Evolutionary conservation across 2,329 filamentous ascomycete genomes (phyloP).

Genomic region (Escovopsis weberi): DNA sequence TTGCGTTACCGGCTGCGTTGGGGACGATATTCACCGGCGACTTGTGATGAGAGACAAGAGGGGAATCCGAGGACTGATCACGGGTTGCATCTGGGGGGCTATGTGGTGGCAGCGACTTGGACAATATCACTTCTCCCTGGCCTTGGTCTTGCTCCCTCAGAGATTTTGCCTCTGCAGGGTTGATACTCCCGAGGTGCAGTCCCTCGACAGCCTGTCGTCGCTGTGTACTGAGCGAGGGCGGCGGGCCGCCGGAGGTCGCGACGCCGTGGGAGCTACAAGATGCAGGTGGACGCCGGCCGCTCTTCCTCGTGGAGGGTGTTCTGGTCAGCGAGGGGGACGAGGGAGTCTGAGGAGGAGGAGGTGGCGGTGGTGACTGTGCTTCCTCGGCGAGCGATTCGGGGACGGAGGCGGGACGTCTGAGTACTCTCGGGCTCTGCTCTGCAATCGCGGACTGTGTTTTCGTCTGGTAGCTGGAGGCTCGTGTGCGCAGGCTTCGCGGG

Average conservation of each 20-base stretch:
- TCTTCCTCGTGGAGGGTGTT: constrained; percentile 16
- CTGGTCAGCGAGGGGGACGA: constrained; percentile 12
- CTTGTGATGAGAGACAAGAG: constrained; percentile 37
- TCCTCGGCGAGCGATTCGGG: constrained; percentile 5
- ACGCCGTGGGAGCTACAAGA: constrained; percentile 22
- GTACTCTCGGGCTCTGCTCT: neutral
- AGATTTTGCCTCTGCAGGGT: constrained; percentile 9
- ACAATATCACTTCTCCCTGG: constrained; percentile 32
- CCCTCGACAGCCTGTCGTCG: constrained; percentile 18
- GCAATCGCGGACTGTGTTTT: constrained; percentile 3
- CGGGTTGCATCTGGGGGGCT: constrained; percentile 35
- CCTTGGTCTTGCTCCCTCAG: constrained; percentile 16
- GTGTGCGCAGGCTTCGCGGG: constrained; percentile 3
- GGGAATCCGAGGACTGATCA: constrained; percentile 24
- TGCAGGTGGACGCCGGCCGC: constrained; percentile 23
- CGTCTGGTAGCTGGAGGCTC: constrained; percentile 7
- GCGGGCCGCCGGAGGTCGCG: constrained; percentile 17
- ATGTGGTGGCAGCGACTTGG: constrained; percentile 25
- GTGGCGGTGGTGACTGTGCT: neutral
- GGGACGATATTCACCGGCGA: constrained; percentile 12
- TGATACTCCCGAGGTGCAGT: constrained; percentile 10
- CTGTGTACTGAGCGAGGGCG: constrained; percentile 18
- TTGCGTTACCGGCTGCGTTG: no score
- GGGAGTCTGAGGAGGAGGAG: neutral
- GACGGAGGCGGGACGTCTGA: constrained; percentile 7